phyloP scores from a whole-genome alignment of 768 basidiomycete genomes.

The Amanita muscaria region DNA sequence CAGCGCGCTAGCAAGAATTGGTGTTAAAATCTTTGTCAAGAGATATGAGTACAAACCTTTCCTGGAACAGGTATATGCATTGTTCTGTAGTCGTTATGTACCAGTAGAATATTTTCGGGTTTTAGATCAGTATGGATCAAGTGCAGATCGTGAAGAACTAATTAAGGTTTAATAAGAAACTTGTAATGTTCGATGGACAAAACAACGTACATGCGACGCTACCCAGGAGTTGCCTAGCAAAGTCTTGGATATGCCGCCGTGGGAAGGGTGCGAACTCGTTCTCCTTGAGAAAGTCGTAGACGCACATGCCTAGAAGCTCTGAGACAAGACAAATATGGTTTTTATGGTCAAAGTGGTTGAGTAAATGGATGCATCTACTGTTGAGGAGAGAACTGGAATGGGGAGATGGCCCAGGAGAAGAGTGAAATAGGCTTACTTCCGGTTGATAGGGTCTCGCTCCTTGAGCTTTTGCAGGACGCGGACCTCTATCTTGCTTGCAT shows the following conservation, averaged over 20 bases:
- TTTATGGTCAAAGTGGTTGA: conserved; percentile 92
- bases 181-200: too few species aligned
- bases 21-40: too few species aligned
- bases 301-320: conserved; percentile 92
- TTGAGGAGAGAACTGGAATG: conserved; percentile 10
- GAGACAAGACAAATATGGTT: conserved; percentile 98
- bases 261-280: conserved; percentile 97
- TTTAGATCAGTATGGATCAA: conserved; percentile 98
- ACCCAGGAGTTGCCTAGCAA: conserved; percentile 83
- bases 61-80: conserved; percentile 52
- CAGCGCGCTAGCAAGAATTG: too few species aligned
- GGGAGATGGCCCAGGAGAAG: neutral
- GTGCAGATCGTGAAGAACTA: conserved; percentile 86
- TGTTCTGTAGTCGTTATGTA: conserved; percentile 68
- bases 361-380: conserved; percentile 96
- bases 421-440: conserved; percentile 55
- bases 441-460: conserved; percentile 79
- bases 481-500: conserved; percentile 97
- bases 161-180: conserved; percentile 7
- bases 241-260: conserved; percentile 91
- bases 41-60: conserved; percentile 57
- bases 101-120: conserved; percentile 96
- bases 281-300: conserved; percentile 98
- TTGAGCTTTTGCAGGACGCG: conserved; percentile 89
- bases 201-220: conserved; percentile 89